Percentiles rank a stretch among this genome's conserved stretches.
phyloP scores from a whole-genome alignment of 192 early-diverging fungal species.

The Powellomyces hirtus region DNA sequence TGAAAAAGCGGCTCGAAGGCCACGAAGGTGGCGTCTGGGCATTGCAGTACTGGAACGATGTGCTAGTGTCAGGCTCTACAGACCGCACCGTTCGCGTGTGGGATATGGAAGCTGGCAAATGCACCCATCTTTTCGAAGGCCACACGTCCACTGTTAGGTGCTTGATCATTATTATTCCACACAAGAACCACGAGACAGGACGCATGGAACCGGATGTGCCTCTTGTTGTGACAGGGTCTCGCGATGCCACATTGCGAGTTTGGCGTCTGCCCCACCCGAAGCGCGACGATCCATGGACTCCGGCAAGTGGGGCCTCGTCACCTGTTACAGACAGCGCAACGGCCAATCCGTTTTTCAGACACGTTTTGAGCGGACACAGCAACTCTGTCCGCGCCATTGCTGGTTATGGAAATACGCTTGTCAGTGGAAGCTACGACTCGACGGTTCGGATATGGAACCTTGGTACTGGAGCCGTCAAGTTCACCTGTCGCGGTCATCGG shows the following conservation, averaged over 20 bases:
- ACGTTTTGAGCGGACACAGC: slow-evolving; percentile 81
- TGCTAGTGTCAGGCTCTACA: slow-evolving; percentile 90
- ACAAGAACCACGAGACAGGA: slow-evolving; percentile 27
- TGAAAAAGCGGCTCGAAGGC: slow-evolving; percentile 71
- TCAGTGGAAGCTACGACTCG: slow-evolving; percentile 90
- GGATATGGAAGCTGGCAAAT: slow-evolving; percentile 87
- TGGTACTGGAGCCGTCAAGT: slow-evolving; percentile 62
- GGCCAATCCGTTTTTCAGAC: slow-evolving; percentile 77
- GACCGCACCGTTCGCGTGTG: slow-evolving; percentile 95
- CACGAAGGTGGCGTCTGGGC: slow-evolving; percentile 97
- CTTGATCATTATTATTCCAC: slow-evolving; percentile 77
- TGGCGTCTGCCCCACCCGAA: slow-evolving; percentile 87
- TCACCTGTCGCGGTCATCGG: slow-evolving; percentile 78
- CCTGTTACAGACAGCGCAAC: slow-evolving; percentile 13
- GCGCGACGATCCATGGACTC: slow-evolving; percentile 49
- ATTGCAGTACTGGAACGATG: slow-evolving; percentile 82
- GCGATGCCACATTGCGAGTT: slow-evolving; percentile 90
- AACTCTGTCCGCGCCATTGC: slow-evolving; percentile 93
- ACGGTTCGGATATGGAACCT: slow-evolving; percentile 92
- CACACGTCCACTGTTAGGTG: slow-evolving; percentile 95
- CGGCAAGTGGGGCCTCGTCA: slow-evolving; percentile 14
- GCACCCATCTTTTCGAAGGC: slow-evolving; percentile 92
- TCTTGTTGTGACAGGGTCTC: slow-evolving; percentile 90
- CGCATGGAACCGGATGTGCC: slow-evolving; percentile 56
- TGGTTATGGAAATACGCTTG: slow-evolving; percentile 78